Base-by-base conservation (phyloP, 495 filamentous ascomycete species). In the Talaromyces ruber region DNA sequence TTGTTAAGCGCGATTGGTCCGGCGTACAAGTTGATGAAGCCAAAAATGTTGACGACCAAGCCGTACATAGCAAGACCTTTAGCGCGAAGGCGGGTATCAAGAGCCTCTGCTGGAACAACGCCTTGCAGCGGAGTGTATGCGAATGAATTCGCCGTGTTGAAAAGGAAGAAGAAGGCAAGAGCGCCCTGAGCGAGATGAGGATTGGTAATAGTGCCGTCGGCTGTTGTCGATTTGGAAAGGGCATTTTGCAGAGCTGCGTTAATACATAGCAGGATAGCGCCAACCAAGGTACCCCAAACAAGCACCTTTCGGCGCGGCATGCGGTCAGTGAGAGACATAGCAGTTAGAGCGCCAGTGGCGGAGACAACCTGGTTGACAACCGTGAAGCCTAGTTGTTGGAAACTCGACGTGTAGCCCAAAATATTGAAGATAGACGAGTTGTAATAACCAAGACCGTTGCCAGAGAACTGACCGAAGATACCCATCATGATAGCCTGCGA, bases 41-140 rank as follows among this genome's bases (percentile, higher is more conserved):
- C 78, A 11, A 83, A 83, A 50, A 79, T 73, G 66, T 80, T 81
- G 60, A 84, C 78, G 67, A 82, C 77, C 68, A 85, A 82, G 14
- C 82, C 82, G 51, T 79, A 83, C 12, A 77, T 64, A 8, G 72
- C 86, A 75, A 90, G 81, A 21, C 87, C 87, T 68, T 89, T 90
- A 29, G 86, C 85, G 58, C 87, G 81, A 61, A 79, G 80, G 28
- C 84, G 82, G 60, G 79, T 85, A 8, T 81, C 76, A 16, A 90
- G 76, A 25, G 84, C 84, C 69, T 90, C 88, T 26, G 86, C 82
- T 4, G 87, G 86, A 69, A 89, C 86, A 53, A 91, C 78, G 62
- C 83, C 84, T 69, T 90, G 88, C 39, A 90, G 75, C 0, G 88
- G 87, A 2, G 88, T 90, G 70, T 86, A 86, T 29, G 86, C 85